These are phyloP conservation scores for Botrytis galanthina DNA, from an alignment of 2,329 filamentous ascomycete genomes.

Conservation along the genomic window DNA sequence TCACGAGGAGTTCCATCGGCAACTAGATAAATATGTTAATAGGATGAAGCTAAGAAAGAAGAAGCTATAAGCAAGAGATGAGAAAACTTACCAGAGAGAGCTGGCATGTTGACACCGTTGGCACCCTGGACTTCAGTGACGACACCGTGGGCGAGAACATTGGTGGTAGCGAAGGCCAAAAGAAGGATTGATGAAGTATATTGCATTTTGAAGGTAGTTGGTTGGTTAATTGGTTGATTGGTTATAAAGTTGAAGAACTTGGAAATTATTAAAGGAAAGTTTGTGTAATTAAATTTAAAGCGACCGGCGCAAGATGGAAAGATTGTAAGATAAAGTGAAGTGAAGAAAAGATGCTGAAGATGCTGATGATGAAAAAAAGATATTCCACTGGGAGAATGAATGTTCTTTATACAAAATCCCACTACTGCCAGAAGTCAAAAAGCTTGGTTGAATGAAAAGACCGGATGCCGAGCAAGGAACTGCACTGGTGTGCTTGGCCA, in stretches of 20 bases:
- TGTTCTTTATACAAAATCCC: slow-evolving; percentile 32
- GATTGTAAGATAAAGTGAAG: slow-evolving; percentile 25
- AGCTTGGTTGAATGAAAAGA: slow-evolving; percentile 30
- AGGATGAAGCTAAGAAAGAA: slow-evolving; percentile 19
- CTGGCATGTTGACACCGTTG: slow-evolving; percentile 62
- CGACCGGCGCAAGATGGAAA: slow-evolving; percentile 34
- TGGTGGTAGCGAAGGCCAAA: slow-evolving; percentile 45
- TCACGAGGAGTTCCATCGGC: slow-evolving; percentile 66
- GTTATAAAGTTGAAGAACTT: slow-evolving; percentile 12
- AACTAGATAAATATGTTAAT: slow-evolving; percentile 42
- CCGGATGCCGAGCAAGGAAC: slow-evolving; percentile 30
- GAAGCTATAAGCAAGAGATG: not conserved
- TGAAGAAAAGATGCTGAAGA: slow-evolving; percentile 22
- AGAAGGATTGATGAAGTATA: slow-evolving; percentile 48
- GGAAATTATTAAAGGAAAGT: slow-evolving; percentile 18
- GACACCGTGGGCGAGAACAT: slow-evolving; percentile 57
- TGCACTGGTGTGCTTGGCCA: slow-evolving; percentile 10
- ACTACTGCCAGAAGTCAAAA: slow-evolving; percentile 22
- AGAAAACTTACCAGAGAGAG: slow-evolving; percentile 48
- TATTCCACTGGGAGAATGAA: slow-evolving; percentile 16
- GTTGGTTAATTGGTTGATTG: slow-evolving; percentile 14
- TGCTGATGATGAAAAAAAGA: slow-evolving; percentile 33
- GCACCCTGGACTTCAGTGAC: slow-evolving; percentile 55
- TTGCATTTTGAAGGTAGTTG: slow-evolving; percentile 44
- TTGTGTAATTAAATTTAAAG: slow-evolving; percentile 20